Conservation (phyloP, 2,329 filamentous ascomycete species). For the Pestalotiopsis sp. region DNA sequence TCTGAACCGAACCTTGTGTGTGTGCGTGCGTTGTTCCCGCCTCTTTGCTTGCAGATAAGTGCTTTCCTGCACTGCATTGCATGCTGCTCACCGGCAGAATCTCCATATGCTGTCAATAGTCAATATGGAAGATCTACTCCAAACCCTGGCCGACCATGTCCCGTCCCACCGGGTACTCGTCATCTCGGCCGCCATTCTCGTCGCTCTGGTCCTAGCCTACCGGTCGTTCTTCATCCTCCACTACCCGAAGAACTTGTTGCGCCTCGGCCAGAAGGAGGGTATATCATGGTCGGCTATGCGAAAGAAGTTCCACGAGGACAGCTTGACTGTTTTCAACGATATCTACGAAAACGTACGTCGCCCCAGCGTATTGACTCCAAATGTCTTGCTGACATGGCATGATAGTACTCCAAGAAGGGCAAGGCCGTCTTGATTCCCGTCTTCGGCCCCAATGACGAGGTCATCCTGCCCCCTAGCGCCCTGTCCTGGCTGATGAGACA, state of each 20-base stretch:
- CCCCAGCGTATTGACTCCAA: background rate
- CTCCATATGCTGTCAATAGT: background rate
- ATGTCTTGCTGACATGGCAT: background rate
- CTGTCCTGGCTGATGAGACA: constrained; percentile 41
- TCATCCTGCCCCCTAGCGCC: constrained; percentile 40
- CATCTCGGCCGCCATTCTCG: background rate
- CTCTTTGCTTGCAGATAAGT: background rate
- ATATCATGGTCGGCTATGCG: constrained; percentile 16
- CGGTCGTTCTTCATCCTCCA: constrained; percentile 16
- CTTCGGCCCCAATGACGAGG: constrained; percentile 37
- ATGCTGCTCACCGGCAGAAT: background rate
- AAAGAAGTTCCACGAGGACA: constrained; percentile 20
- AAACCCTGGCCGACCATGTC: background rate
- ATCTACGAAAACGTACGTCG: constrained; percentile 22
- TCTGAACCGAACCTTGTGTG: background rate
- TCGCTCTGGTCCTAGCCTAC: background rate
- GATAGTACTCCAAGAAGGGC: constrained; percentile 42
- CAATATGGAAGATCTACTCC: background rate
- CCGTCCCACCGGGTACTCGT: constrained; percentile 4
- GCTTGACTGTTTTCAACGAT: constrained; percentile 18
- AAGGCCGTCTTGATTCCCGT: constrained; percentile 41
- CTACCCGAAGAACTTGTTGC: constrained; percentile 19
- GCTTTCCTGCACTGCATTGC: background rate
- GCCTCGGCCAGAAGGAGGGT: constrained; percentile 16
- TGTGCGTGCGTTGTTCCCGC: background rate